Percentiles rank a stretch among this genome's conserved stretches.
These are phyloP conservation scores for Lentinula novae-zelandiae DNA, from an alignment of 1,284 basidiomycete species.

Conservation along the genomic window DNA sequence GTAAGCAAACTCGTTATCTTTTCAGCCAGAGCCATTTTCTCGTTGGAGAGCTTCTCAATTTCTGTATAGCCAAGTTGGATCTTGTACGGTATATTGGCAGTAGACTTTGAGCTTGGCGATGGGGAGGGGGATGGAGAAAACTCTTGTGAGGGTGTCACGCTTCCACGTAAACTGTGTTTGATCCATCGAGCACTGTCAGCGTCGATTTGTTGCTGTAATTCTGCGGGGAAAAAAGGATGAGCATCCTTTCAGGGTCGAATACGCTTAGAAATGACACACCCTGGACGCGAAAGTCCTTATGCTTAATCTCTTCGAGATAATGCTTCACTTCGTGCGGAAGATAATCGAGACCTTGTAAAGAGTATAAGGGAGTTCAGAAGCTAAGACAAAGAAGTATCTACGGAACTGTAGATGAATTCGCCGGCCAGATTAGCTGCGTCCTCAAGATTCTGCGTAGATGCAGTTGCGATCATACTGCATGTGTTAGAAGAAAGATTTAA, in stretches of 20 bases:
- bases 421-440: conserved; percentile 13
- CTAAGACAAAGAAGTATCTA: background rate
- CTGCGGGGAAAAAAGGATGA: conserved; percentile 20
- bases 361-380: background rate
- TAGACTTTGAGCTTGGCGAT: conserved; percentile 10
- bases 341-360: conserved; percentile 62
- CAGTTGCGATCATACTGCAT: background rate
- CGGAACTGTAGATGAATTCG: conserved; percentile 14
- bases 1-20: conserved; percentile 51
- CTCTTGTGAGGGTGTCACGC: background rate
- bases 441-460: conserved; percentile 11
- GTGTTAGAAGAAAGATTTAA: too few relatives aligned
- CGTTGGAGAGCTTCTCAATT: conserved; percentile 47
- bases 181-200: conserved; percentile 56
- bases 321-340: conserved; percentile 70
- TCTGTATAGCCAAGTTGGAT: conserved; percentile 49
- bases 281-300: conserved; percentile 47
- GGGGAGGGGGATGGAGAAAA: conserved; percentile 23
- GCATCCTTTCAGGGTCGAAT: background rate
- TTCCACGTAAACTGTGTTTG: conserved; percentile 32
- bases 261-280: conserved; percentile 29
- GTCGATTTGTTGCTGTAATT: conserved; percentile 53
- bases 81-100: conserved; percentile 39
- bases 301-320: conserved; percentile 69
- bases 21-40: conserved; percentile 54